A percentile compares a stretch with the other conserved stretches of the same genome.
These are phyloP conservation scores for Lasiosphaeris hirsuta DNA, from an alignment of 495 filamentous ascomycete genomes.

Conservation along the genomic window DNA sequence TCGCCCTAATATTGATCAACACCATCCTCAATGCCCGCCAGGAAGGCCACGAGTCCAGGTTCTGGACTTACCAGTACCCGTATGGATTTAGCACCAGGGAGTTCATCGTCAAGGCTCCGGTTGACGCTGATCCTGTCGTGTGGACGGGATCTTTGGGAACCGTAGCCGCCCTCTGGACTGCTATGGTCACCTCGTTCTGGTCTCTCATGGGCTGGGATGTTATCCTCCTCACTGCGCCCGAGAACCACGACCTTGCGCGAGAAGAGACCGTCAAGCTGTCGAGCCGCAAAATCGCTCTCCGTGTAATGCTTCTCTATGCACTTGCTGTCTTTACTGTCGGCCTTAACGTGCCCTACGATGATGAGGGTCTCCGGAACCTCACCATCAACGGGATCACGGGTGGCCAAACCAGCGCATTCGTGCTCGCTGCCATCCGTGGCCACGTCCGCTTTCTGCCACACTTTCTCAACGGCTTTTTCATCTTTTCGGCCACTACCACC, in stretches of 20 bases:
- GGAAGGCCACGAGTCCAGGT: constrained; percentile 17
- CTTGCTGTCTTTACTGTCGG: constrained; percentile 36
- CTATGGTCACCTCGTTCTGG: constrained; percentile 34
- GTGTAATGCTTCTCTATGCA: constrained; percentile 39
- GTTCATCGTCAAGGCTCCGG: constrained; percentile 17
- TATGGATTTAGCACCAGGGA: constrained; percentile 30
- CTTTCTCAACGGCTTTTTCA: constrained; percentile 43
- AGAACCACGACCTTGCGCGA: constrained; percentile 37
- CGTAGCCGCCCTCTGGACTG: constrained; percentile 25
- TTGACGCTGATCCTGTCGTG: constrained; percentile 12
- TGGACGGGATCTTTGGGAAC: constrained; percentile 17
- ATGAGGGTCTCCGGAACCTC: constrained; percentile 18
- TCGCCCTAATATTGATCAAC: constrained; percentile 39
- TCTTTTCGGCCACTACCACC: constrained; percentile 39
- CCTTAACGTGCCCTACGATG: constrained; percentile 39
- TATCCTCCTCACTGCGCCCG: constrained; percentile 39
- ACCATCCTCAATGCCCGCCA: constrained; percentile 22
- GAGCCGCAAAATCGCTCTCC: constrained; percentile 38
- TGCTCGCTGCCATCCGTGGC: constrained; percentile 35
- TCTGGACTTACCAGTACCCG: constrained; percentile 37
- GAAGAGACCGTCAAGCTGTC: constrained; percentile 44
- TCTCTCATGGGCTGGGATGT: constrained; percentile 45
- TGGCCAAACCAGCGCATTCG: constrained; percentile 39
- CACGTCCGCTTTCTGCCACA: constrained; percentile 30
- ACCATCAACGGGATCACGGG: constrained; percentile 23